Evolutionary conservation across 176 grass and related monocot genomes (phyloP), one percentile per base, ranked within the genome.

Genomic region (Triticum dicoccoides): DNA sequence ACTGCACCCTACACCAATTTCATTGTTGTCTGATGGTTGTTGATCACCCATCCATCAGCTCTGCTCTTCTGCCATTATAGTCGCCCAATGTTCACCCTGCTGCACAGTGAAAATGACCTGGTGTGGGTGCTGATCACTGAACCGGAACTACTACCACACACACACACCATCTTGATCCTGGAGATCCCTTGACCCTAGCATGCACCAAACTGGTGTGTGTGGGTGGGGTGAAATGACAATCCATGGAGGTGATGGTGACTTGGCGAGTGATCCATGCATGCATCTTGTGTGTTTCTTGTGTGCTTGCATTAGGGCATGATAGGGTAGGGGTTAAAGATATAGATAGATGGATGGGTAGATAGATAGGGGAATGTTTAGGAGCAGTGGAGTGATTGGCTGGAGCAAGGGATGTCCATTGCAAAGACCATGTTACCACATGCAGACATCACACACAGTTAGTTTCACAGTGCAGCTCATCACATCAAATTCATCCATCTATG

Each of bases 311-410:
- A 37, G 42, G 11, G 54, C 52, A 56, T 8, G 30, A 14, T 6
- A 35, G 3, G 25, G 1, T 0, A 8, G n/a, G 59, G 35, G 78
- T 58, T 49, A 34, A 76, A 32, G 73, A 76, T 47, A 8, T 38
- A 7, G 37, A 38, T 44, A 5, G 61, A 54, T 54, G 30, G 30
- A 30, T 30, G 30, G 30, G 30, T 30, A 9, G 42, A 3, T 44
- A 15, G 54, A 8, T 56, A 21, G 62, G 24, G 12, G 73, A 21
- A 58, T 58, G 6, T 85, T 66, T 77, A 12, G 62, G 61, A 85
- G 83, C 83, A 85, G 83, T 77, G 8, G 0, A 67, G 20, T 85
- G 61, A 85, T 77, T 77, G 83, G 35, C 30, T 30, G 30, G 30
- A 30, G 30, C 32, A 32, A 32, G 33, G 13, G 65, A 67, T 69